phyloP scores from a whole-genome alignment of 2,329 filamentous ascomycete species.

The Nakataea oryzae region DNA sequence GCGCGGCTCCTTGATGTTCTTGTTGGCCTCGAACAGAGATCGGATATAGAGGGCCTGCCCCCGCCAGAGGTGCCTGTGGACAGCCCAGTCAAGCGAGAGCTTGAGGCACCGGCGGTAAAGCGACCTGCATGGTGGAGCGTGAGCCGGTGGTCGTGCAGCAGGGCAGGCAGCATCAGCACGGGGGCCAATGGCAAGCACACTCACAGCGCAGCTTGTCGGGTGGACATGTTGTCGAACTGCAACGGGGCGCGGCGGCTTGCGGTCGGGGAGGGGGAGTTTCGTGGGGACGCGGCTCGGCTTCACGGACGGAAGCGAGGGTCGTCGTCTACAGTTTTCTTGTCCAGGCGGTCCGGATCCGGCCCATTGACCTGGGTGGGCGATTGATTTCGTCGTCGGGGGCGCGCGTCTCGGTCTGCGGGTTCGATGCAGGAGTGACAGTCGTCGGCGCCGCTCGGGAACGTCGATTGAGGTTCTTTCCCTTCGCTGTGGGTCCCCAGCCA shows the following conservation, averaged over 20 bases:
- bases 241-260: neutral
- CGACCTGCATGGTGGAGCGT: constrained; percentile 32
- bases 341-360: neutral
- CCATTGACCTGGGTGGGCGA: neutral
- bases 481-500: neutral
- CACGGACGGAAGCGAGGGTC: neutral
- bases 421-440: neutral
- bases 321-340: neutral
- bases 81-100: constrained; percentile 88
- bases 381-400: neutral
- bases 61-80: constrained; percentile 87
- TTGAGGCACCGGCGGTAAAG: constrained; percentile 91
- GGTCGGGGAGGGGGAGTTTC: neutral
- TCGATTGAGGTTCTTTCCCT: neutral
- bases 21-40: constrained; percentile 90
- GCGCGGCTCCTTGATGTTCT: constrained; percentile 69
- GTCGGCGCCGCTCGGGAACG: neutral
- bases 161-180: neutral
- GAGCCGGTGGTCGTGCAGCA: constrained; percentile 7
- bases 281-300: neutral
- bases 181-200: constrained; percentile 12
- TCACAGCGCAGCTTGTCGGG: constrained; percentile 40
- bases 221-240: constrained; percentile 22
- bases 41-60: constrained; percentile 95
- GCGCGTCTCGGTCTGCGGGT: too few species aligned